Conservation (phyloP, 345 rosid species). For the Combretum micranthum region DNA sequence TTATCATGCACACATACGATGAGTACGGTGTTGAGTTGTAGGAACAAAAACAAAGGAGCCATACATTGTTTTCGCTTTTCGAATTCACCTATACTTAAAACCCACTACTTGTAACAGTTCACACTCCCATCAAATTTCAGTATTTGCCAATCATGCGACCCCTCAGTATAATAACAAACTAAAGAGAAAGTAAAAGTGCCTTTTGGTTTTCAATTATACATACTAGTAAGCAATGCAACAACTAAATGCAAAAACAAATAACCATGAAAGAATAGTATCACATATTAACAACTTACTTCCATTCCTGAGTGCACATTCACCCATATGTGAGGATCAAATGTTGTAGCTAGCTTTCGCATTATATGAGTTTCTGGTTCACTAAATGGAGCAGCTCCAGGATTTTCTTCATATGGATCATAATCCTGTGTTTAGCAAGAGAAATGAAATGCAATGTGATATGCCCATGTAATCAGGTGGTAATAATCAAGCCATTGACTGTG, state of each 20-base stretch:
- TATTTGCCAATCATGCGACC: too few species aligned
- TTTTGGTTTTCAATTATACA: too few species aligned
- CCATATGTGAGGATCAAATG: conserved; percentile 96
- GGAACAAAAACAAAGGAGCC: too few species aligned
- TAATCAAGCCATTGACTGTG: background rate
- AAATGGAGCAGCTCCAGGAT: conserved; percentile 89
- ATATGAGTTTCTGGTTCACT: conserved; percentile 96
- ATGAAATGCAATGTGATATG: conserved; percentile 6
- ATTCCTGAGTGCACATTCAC: conserved; percentile 96
- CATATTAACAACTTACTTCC: conserved; percentile 45
- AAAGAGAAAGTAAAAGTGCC: too few species aligned
- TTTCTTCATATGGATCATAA: conserved; percentile 95
- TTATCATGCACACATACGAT: too few species aligned
- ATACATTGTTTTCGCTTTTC: too few species aligned
- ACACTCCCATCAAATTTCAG: too few species aligned
- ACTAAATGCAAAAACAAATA: background rate
- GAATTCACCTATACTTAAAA: too few species aligned
- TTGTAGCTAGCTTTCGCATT: conserved; percentile 80
- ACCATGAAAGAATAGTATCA: background rate
- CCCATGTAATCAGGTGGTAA: background rate
- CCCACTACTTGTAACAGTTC: too few species aligned
- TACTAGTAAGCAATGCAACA: background rate
- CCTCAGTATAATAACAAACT: too few species aligned
- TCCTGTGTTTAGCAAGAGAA: conserved; percentile 41
- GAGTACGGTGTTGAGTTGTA: too few species aligned